These are phyloP conservation scores for Neurospora sp. DNA, from an alignment of 495 filamentous ascomycete species.

Conservation along the genomic window DNA sequence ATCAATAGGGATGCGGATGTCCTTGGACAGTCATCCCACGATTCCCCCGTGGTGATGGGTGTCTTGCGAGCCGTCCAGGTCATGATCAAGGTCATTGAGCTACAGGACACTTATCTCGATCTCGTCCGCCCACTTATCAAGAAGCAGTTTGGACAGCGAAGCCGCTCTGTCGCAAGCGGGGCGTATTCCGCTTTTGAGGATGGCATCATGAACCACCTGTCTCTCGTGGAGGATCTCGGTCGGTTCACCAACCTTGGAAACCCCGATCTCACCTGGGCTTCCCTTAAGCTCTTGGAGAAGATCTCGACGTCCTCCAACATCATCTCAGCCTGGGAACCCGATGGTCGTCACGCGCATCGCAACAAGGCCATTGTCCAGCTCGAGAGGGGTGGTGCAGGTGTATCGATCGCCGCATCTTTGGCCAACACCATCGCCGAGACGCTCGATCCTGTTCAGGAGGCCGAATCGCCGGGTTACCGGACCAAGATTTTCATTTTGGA, in stretches of 20 bases:
- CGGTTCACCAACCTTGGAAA: constrained; percentile 76
- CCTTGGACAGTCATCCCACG: constrained; percentile 52
- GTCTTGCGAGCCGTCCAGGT: constrained; percentile 68
- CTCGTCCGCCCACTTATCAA: constrained; percentile 71
- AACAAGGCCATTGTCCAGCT: constrained; percentile 76
- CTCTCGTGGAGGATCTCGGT: constrained; percentile 66
- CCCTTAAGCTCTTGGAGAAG: constrained; percentile 72
- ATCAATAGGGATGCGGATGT: constrained; percentile 61
- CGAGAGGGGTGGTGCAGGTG: constrained; percentile 57
- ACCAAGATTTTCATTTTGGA: constrained; percentile 72
- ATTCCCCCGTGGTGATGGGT: constrained; percentile 66
- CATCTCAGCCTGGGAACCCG: constrained; percentile 43
- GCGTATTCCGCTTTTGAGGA: constrained; percentile 83
- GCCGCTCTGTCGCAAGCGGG: constrained; percentile 51
- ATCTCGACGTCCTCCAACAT: constrained; percentile 74
- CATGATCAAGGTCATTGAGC: constrained; percentile 66
- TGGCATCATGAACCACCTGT: constrained; percentile 69
- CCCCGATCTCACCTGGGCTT: constrained; percentile 60
- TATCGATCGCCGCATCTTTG: constrained; percentile 58
- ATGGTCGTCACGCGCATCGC: constrained; percentile 42
- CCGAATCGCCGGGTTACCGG: constrained; percentile 53
- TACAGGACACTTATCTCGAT: constrained; percentile 86
- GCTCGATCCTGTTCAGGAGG: constrained; percentile 53
- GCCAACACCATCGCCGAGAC: constrained; percentile 52
- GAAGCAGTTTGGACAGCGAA: constrained; percentile 19